Conservation (phyloP, 2,329 filamentous ascomycete species). For the Coniochaeta prunicola region DNA sequence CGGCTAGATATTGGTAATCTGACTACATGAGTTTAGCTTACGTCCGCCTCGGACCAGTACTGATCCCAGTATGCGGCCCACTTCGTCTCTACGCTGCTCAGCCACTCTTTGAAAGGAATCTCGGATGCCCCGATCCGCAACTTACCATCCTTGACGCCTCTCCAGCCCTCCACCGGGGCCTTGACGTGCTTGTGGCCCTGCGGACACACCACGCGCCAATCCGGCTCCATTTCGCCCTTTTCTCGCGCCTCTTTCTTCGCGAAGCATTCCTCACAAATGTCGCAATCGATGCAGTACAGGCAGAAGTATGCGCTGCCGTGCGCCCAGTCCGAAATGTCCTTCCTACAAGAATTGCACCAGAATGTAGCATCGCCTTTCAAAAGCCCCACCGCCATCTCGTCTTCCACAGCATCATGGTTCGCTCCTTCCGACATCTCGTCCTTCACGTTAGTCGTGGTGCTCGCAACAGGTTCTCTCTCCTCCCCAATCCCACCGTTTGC, state of each 20-base stretch:
- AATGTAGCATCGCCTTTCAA: too few species aligned
- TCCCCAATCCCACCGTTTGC: not conserved
- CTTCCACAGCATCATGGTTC: too few species aligned
- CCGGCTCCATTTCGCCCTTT: not conserved
- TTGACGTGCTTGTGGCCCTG: slow-evolving; percentile 1
- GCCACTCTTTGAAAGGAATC: slow-evolving; percentile 1
- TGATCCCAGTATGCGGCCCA: not conserved
- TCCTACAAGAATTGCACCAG: too few species aligned
- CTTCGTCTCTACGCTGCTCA: not conserved
- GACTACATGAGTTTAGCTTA: too few species aligned
- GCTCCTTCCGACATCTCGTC: not conserved
- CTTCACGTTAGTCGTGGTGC: not conserved
- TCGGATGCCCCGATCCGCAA: not conserved
- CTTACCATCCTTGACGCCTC: not conserved
- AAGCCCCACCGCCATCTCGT: too few species aligned
- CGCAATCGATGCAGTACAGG: not conserved
- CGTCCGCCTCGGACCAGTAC: not conserved
- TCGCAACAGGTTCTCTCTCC: not conserved
- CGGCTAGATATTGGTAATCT: too few species aligned
- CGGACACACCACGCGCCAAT: not conserved
- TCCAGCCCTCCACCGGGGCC: slow-evolving; percentile 1
- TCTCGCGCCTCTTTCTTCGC: not conserved
- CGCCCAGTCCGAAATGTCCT: too few species aligned
- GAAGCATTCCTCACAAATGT: not conserved
- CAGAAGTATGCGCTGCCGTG: not conserved